Conservation (phyloP, 306 rosid genomes). For the Vachellia pachyceras region DNA sequence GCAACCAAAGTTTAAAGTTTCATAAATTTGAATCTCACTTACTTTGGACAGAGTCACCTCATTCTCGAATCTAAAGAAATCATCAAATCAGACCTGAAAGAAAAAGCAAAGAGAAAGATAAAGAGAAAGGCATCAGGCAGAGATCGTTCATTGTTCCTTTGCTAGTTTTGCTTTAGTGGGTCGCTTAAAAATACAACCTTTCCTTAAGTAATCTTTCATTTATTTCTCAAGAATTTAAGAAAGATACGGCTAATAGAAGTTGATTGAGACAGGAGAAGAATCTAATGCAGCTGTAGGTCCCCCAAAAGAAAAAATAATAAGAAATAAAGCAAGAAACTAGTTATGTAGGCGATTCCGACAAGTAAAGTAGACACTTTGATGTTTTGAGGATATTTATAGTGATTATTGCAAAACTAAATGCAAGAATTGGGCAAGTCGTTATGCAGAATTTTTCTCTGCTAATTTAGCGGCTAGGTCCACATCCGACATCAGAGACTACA, state of each 20-base stretch:
- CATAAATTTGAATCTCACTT: conserved; percentile 63
- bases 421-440: conserved; percentile 11
- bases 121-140: conserved; percentile 62
- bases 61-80: conserved; percentile 72
- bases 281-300: conserved; percentile 11
- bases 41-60: conserved; percentile 72
- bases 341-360: conserved; percentile 6
- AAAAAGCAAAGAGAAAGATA: conserved; percentile 50
- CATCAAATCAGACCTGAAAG: conserved; percentile 50
- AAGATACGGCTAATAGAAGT: conserved; percentile 29
- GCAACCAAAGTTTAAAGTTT: conserved; percentile 45
- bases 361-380: conserved; percentile 16
- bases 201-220: conserved; percentile 12
- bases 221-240: conserved; percentile 29
- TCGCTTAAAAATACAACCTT: conserved; percentile 32
- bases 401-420: neutral
- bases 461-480: conserved; percentile 33
- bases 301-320: too few relatives aligned
- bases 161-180: conserved; percentile 53
- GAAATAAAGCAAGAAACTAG: neutral
- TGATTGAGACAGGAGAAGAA: conserved; percentile 22
- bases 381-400: neutral
- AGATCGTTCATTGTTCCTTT: conserved; percentile 43
- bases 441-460: conserved; percentile 1
- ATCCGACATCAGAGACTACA: conserved; percentile 19